Conservation (phyloP, 495 filamentous ascomycete species). For the Aspergillus olivimuriae region DNA sequence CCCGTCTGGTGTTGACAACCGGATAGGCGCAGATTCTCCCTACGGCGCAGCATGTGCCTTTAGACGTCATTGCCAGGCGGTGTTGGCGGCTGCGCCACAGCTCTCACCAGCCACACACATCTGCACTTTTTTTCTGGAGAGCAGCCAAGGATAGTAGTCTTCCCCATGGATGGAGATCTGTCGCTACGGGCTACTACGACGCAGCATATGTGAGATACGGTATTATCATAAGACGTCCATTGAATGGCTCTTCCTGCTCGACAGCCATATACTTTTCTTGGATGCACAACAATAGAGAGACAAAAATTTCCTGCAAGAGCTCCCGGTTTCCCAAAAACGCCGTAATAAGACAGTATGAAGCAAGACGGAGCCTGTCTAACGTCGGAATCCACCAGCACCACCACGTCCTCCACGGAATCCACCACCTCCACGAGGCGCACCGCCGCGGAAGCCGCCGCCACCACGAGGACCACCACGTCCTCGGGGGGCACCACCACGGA, state of each 20-base stretch:
- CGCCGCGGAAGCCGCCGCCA: slow-evolving; percentile 32
- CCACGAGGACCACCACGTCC: slow-evolving; percentile 33
- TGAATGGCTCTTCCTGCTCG: slow-evolving; percentile 28
- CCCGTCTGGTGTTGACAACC: too few relatives aligned
- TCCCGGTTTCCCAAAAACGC: slow-evolving; percentile 46
- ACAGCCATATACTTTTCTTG: slow-evolving; percentile 31
- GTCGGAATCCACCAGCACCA: slow-evolving; percentile 31
- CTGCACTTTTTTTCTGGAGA: not conserved
- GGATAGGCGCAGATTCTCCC: slow-evolving; percentile 25
- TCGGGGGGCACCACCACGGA: slow-evolving; percentile 38
- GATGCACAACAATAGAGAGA: slow-evolving; percentile 36
- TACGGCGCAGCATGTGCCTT: slow-evolving; percentile 14
- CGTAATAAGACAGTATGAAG: slow-evolving; percentile 40
- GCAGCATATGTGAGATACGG: slow-evolving; percentile 7
- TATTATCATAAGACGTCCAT: slow-evolving; percentile 18
- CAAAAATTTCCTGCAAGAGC: slow-evolving; percentile 40
- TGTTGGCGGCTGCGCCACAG: slow-evolving; percentile 27
- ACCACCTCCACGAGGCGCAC: slow-evolving; percentile 25
- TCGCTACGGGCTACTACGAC: too few relatives aligned
- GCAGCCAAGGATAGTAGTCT: too few relatives aligned
- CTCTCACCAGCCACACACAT: slow-evolving; percentile 10
- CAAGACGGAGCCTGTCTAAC: slow-evolving; percentile 28
- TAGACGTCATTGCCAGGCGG: slow-evolving; percentile 35
- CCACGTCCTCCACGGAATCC: slow-evolving; percentile 22
- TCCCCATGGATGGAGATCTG: too few relatives aligned